These are phyloP conservation scores for Dioscorea cayenensis DNA, from an alignment of 116 monocot genomes.

Conservation along the genomic window DNA sequence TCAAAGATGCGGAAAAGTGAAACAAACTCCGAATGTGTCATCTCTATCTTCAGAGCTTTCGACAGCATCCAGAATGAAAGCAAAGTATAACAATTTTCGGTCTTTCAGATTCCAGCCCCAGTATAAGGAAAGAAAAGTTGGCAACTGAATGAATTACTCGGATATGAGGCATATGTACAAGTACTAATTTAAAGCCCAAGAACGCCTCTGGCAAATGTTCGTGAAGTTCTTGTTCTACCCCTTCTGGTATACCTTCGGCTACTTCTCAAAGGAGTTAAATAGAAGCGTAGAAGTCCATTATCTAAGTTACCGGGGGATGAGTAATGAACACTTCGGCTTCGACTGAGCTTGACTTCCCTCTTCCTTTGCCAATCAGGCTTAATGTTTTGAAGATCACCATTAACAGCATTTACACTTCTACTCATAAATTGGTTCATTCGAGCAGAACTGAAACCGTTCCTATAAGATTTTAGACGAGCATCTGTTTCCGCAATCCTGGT, in stretches of 20 bases:
- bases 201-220: slow-evolving; percentile 41
- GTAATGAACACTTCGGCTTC: slow-evolving; percentile 74
- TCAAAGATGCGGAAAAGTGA: not conserved
- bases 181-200: slow-evolving; percentile 34
- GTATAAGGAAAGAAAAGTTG: not conserved
- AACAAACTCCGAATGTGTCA: slow-evolving; percentile 3
- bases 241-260: slow-evolving; percentile 41
- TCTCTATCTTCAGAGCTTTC: not conserved
- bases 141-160: not conserved
- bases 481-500: slow-evolving; percentile 9
- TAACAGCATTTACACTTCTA: slow-evolving; percentile 18
- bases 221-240: slow-evolving; percentile 46
- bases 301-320: slow-evolving; percentile 62
- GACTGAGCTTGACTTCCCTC: slow-evolving; percentile 36
- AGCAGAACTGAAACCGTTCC: slow-evolving; percentile 10
- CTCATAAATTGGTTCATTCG: slow-evolving; percentile 13
- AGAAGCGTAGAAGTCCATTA: slow-evolving; percentile 76
- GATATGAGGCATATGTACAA: not conserved
- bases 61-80: slow-evolving; percentile 2
- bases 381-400: slow-evolving; percentile 18
- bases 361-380: slow-evolving; percentile 40
- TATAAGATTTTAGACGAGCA: slow-evolving; percentile 4
- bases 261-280: slow-evolving; percentile 80
- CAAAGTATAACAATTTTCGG: not conserved
- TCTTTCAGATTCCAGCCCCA: not conserved